Evolutionary conservation across 768 basidiomycete genomes (phyloP).

Genomic region (Leucosporidium yakuticum): DNA sequence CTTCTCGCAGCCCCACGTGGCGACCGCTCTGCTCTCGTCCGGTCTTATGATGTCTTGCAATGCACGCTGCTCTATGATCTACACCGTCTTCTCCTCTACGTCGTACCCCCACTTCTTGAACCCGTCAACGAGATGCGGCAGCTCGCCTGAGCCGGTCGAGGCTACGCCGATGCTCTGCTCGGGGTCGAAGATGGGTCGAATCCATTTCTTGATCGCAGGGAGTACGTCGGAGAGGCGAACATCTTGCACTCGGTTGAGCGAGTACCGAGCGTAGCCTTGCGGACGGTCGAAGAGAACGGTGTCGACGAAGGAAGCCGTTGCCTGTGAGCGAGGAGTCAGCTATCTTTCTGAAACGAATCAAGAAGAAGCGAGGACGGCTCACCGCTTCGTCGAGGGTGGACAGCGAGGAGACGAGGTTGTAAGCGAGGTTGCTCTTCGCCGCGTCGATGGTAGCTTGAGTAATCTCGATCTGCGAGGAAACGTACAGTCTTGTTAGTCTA

Average conservation of each 20-base stretch:
- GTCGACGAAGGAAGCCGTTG: constrained; percentile 74
- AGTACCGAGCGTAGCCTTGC: constrained; percentile 63
- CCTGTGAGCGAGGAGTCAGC: constrained; percentile 49
- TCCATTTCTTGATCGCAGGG: constrained; percentile 60
- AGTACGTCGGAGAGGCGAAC: constrained; percentile 75
- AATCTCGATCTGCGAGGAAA: constrained; percentile 60
- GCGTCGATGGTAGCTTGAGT: constrained; percentile 77
- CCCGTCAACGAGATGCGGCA: no score
- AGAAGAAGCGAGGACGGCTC: constrained; percentile 46
- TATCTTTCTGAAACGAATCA: background rate
- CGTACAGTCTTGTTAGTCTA: background rate
- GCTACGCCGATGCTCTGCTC: constrained; percentile 32
- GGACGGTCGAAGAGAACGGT: constrained; percentile 79
- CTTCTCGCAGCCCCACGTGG: no score
- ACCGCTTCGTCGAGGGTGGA: constrained; percentile 88
- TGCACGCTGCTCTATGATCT: no score
- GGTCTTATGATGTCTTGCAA: no score
- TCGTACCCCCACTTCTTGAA: no score
- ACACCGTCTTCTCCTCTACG: no score
- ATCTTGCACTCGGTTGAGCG: constrained; percentile 67
- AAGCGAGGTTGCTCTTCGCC: constrained; percentile 87
- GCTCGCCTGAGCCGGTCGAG: no score
- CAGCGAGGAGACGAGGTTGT: constrained; percentile 66
- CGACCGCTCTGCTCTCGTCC: no score
- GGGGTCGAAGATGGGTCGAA: constrained; percentile 77